These are phyloP conservation scores for Hyaloscypha hepaticicola DNA, from an alignment of 495 filamentous ascomycete genomes.

Conservation along the genomic window DNA sequence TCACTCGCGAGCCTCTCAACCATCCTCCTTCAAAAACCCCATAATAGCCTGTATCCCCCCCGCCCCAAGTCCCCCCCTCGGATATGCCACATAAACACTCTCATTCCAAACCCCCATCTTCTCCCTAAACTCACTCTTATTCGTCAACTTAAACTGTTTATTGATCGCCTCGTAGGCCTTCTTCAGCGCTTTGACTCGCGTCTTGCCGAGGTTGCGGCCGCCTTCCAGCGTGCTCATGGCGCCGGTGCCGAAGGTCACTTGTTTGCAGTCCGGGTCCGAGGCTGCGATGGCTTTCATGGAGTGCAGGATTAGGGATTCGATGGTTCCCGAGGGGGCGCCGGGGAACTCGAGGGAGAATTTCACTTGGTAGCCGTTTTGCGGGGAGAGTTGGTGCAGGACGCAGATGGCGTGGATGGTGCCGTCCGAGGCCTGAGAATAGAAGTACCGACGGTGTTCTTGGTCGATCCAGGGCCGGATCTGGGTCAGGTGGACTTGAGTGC, in stretches of 20 bases:
- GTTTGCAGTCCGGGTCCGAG: constrained; percentile 51
- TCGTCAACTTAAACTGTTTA: constrained; percentile 71
- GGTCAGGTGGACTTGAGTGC: constrained; percentile 80
- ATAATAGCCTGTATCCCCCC: constrained; percentile 72
- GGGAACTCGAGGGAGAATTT: constrained; percentile 89
- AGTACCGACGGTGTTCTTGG: constrained; percentile 73
- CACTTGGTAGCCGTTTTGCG: constrained; percentile 78
- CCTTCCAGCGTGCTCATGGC: constrained; percentile 65
- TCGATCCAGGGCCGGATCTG: constrained; percentile 83
- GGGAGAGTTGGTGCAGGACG: constrained; percentile 70
- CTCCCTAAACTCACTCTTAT: constrained; percentile 83
- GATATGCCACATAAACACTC: constrained; percentile 78
- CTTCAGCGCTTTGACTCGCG: constrained; percentile 69
- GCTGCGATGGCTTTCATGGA: constrained; percentile 68
- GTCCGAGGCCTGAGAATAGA: constrained; percentile 66
- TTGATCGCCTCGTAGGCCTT: constrained; percentile 75
- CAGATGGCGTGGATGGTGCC: constrained; percentile 71
- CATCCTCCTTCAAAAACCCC: constrained; percentile 80
- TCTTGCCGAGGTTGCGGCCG: constrained; percentile 71
- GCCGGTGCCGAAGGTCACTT: constrained; percentile 78
- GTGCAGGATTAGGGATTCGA: constrained; percentile 74
- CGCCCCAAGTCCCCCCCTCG: constrained; percentile 73
- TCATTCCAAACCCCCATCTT: constrained; percentile 80
- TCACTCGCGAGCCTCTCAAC: constrained; percentile 17
- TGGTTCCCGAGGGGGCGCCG: constrained; percentile 70